A percentile compares a stretch with the other conserved stretches of the same genome.
These are phyloP conservation scores for Eucalyptus regnans DNA, from an alignment of 345 rosid species.

Conservation along the genomic window DNA sequence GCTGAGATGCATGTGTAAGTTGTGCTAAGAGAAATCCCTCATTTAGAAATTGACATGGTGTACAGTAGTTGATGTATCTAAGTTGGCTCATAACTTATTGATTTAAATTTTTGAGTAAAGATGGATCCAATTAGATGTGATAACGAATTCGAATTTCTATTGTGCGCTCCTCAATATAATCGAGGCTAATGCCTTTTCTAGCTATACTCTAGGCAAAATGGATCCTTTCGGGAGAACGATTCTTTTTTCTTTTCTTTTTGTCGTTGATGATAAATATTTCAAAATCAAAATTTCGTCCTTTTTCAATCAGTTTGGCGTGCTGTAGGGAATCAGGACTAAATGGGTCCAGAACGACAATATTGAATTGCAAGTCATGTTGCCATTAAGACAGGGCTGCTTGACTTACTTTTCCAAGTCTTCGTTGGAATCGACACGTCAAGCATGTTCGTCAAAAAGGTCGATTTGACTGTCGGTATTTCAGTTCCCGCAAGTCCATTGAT, in stretches of 20 bases:
- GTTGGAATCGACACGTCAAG: not conserved
- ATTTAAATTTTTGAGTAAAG: too few species aligned
- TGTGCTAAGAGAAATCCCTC: too few species aligned
- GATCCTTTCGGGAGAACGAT: not conserved
- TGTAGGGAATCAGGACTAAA: not conserved
- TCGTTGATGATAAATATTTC: not conserved
- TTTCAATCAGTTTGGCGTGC: not conserved
- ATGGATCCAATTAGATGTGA: too few species aligned
- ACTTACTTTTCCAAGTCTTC: not conserved
- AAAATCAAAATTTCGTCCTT: not conserved
- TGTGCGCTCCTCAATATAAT: rapidly evolving
- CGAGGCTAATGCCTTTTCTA: not conserved
- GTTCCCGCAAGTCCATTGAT: not conserved
- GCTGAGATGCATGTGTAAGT: too few species aligned
- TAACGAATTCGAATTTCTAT: rapidly evolving
- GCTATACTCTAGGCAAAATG: not conserved
- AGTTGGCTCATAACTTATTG: too few species aligned
- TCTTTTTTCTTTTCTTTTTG: not conserved
- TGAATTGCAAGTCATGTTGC: not conserved
- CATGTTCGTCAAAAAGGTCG: not conserved
- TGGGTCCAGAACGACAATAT: not conserved
- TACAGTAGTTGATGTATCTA: too few species aligned
- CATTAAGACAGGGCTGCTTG: not conserved
- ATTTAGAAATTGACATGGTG: too few species aligned
- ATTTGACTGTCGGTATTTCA: not conserved